Conservation (phyloP, 768 basidiomycete species). For the Lactarius indigo region DNA sequence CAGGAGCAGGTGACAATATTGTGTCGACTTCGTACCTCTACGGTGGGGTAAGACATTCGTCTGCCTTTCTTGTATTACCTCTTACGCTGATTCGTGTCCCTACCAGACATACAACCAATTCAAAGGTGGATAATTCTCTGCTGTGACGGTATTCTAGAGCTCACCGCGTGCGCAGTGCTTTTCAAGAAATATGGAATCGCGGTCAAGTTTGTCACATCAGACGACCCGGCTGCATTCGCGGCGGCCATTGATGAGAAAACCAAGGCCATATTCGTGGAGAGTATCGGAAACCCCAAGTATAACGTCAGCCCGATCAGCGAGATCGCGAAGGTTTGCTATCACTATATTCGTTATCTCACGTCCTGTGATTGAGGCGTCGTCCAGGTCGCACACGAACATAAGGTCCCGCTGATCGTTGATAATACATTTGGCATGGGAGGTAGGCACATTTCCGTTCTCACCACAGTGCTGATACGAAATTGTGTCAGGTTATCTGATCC, state of each 20-base stretch:
- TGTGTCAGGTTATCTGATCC: constrained; percentile 49
- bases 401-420: constrained; percentile 77
- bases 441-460: constrained; percentile 9
- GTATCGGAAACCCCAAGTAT: constrained; percentile 78
- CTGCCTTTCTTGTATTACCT: neutral
- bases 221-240: constrained; percentile 54
- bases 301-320: constrained; percentile 60
- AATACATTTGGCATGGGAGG: constrained; percentile 77
- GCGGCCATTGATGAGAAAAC: constrained; percentile 75
- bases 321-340: constrained; percentile 56
- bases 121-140: constrained; percentile 43
- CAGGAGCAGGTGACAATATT: constrained; percentile 71
- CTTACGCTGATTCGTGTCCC: neutral
- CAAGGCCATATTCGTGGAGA: constrained; percentile 72
- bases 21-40: constrained; percentile 67
- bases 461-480: neutral
- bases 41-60: constrained; percentile 50
- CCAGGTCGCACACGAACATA: constrained; percentile 66
- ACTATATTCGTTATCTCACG: too few relatives aligned
- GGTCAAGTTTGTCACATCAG: constrained; percentile 58
- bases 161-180: constrained; percentile 41
- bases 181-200: constrained; percentile 69
- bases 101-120: constrained; percentile 67
- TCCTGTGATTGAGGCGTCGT: neutral
- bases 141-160: neutral